Evolutionary conservation across 1,139 yeast genomes (phyloP), one percentile per base, ranked within the genome.

Genomic region (Geotrichum klebahnii): DNA sequence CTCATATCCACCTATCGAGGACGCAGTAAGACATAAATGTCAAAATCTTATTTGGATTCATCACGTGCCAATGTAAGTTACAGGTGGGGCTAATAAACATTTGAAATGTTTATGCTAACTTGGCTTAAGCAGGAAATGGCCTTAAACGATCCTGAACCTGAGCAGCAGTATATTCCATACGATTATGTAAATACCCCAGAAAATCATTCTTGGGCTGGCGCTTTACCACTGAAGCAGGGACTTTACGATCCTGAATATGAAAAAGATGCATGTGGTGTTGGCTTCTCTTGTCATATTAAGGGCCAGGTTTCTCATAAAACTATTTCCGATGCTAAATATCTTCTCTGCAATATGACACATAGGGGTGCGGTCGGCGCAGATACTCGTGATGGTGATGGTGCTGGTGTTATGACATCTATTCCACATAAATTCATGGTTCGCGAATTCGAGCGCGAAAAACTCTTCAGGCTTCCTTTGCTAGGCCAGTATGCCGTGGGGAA

Each of bases 261-360:
- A 69, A 87, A 88, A 65, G 98, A 92, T 65, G 96, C 97, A 44
- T 92, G 98, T 77, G 98, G 98, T 73, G 97, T 92, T 50, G 97
- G 97, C 55, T 92, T 92, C 71, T 87, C 96, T 44, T 88, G 97
- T 69, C 89, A 90, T 72, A 84, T 90, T 71, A 87, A 89, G 68
- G 97, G 97, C 54, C 66, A 74, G 37, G 79, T 82, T 16, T 84
- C 95, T 48, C 97, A 92, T 74, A 89, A 90, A 67, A 89, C 90
- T 58, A 92, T 92, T 55, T 82, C 94, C 41, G 97, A 92, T 72
- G 96, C 96, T 40, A 58, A 61, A 54, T 80, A 79, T 64, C 75
- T 92, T 65, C 80, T 92, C 54, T 90, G 97, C 74, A 92, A 92
- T 71, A 92, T 92, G 97, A 86, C 97, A 56, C 98, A 92, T 69